A percentile compares a stretch with the other conserved stretches of the same genome.
Evolutionary conservation across 768 basidiomycete species (phyloP).

Genomic region (Stropharia rugosoannulata): DNA sequence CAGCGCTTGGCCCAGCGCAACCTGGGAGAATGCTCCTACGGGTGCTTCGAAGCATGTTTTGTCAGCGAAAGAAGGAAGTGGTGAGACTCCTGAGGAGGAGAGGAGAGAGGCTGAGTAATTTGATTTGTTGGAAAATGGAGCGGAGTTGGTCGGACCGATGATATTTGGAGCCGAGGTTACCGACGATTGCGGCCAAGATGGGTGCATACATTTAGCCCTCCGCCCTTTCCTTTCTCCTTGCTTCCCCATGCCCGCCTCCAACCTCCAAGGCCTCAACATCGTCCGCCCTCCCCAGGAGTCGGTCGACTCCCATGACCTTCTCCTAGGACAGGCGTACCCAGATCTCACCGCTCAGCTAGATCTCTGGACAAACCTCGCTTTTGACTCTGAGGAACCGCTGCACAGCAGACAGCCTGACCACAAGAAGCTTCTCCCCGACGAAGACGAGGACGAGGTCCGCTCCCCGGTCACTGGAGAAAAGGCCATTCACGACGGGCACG

Average conservation of each 20-base stretch:
- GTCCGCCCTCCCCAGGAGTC: conserved; percentile 53
- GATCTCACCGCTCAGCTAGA: conserved; percentile 78
- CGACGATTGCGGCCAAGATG: conserved; percentile 8
- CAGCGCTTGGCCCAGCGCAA: not conserved
- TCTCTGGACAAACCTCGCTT: conserved; percentile 81
- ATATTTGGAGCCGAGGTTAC: conserved; percentile 14
- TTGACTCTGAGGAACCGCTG: conserved; percentile 73
- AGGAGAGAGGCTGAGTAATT: conserved; percentile 14
- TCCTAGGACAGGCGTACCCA: conserved; percentile 62
- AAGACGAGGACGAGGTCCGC: conserved; percentile 45
- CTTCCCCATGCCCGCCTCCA: conserved; percentile 54
- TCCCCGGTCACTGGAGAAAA: conserved; percentile 35
- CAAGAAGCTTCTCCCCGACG: conserved; percentile 38
- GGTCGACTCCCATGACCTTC: conserved; percentile 53
- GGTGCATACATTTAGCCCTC: conserved; percentile 4
- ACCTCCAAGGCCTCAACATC: conserved; percentile 79
- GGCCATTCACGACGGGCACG: conserved; percentile 53
- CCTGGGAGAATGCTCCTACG: not conserved
- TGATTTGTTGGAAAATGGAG: conserved; percentile 9
- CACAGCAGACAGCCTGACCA: conserved; percentile 34
- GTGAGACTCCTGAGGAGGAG: conserved; percentile 2
- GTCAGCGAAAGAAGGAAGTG: not conserved
- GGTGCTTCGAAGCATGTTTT: not conserved
- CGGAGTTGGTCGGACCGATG: conserved; percentile 18
- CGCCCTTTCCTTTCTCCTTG: conserved; percentile 10